Conservation (phyloP, 2,329 filamentous ascomycete genomes). For the Taxawa tesnikishii region DNA sequence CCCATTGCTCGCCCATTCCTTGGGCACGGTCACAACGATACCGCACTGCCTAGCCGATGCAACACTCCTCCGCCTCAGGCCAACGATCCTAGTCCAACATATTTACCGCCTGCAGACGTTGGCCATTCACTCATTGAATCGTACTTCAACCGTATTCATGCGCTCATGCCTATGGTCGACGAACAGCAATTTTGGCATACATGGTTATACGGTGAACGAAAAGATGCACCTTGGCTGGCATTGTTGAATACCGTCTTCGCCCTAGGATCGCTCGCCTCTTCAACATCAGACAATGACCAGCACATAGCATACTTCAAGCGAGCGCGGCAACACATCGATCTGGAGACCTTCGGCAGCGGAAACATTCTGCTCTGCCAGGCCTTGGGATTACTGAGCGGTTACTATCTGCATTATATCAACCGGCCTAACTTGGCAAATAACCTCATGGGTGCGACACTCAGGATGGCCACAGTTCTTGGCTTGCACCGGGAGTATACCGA, state of each 20-base stretch:
- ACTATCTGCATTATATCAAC: conserved; percentile 21
- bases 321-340: conserved; percentile 16
- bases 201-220: conserved; percentile 16
- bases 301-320: conserved; percentile 18
- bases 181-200: conserved; percentile 19
- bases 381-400: conserved; percentile 17
- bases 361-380: conserved; percentile 19
- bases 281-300: conserved; percentile 15
- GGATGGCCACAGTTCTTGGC: conserved; percentile 20
- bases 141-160: conserved; percentile 19
- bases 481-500: conserved; percentile 19
- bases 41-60: conserved; percentile 14
- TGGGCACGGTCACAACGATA: conserved; percentile 13
- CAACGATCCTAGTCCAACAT: conserved; percentile 8
- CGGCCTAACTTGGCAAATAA: conserved; percentile 19
- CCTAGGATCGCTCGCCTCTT: conserved; percentile 16
- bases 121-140: conserved; percentile 17
- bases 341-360: conserved; percentile 18
- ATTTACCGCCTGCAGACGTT: conserved; percentile 15
- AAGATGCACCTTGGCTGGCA: conserved; percentile 18
- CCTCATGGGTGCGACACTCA: conserved; percentile 19
- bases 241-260: conserved; percentile 20
- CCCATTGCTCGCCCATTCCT: conserved; percentile 15
- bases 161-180: conserved; percentile 21
- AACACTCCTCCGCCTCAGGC: conserved; percentile 13